Evolutionary conservation across 495 filamentous ascomycete genomes (phyloP).

Genomic region (Gamarada debralockiae): DNA sequence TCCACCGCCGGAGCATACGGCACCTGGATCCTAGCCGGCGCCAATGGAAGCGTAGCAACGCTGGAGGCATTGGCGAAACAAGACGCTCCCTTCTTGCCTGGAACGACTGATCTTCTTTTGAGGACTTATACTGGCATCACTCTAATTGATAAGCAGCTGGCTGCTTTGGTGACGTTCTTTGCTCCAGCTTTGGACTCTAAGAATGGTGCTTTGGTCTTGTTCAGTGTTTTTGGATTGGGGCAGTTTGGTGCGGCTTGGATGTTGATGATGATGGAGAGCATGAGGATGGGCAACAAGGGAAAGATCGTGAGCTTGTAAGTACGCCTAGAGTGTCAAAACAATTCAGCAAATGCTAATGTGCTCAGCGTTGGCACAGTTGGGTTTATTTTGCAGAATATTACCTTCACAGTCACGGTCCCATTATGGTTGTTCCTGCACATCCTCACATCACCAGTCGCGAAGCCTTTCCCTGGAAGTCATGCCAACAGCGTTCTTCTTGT

Average conservation of each 20-base stretch:
- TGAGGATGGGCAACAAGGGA: conserved; percentile 50
- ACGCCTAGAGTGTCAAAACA: not conserved
- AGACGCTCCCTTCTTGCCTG: conserved; percentile 33
- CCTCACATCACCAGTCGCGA: conserved; percentile 45
- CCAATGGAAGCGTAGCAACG: conserved; percentile 35
- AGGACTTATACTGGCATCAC: conserved; percentile 47
- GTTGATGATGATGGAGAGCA: conserved; percentile 51
- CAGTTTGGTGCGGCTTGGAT: conserved; percentile 55
- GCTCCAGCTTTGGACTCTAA: conserved; percentile 49
- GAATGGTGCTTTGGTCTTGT: conserved; percentile 38
- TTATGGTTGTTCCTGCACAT: conserved; percentile 50
- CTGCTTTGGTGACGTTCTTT: conserved; percentile 50
- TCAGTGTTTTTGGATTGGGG: conserved; percentile 46
- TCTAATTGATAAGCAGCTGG: conserved; percentile 42
- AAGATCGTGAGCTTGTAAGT: conserved; percentile 49
- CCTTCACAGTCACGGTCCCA: conserved; percentile 51
- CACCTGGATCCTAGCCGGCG: conserved; percentile 36
- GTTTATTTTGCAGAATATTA: conserved; percentile 46
- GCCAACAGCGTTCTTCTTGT: conserved; percentile 38
- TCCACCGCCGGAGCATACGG: conserved; percentile 37
- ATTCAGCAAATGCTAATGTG: no score
- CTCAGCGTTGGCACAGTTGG: conserved; percentile 47
- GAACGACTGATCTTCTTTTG: conserved; percentile 32
- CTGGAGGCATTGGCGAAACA: conserved; percentile 25
- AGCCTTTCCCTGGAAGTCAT: conserved; percentile 34